Conservation (phyloP, 352 stramenopile species). For the Pythium coloratum region DNA sequence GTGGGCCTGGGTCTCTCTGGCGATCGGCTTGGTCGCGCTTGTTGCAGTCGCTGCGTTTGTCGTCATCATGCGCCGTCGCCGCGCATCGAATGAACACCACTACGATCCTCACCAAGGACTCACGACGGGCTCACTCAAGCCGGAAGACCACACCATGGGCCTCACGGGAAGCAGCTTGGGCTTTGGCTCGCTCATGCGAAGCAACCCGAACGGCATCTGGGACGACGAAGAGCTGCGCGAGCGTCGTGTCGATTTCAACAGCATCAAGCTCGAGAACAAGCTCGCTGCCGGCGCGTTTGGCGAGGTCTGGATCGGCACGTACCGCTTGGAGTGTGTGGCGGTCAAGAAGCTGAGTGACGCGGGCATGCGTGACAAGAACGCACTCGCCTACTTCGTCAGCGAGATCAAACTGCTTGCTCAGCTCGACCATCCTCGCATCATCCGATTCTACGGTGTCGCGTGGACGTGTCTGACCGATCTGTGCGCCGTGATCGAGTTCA, state of each 20-base stretch:
- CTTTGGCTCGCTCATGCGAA: slow-evolving; percentile 10
- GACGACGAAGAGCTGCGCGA: slow-evolving; percentile 64
- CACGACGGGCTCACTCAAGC: slow-evolving; percentile 2
- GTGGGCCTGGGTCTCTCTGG: slow-evolving; percentile 16
- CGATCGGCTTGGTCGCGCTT: slow-evolving; percentile 1
- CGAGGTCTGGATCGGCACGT: slow-evolving; percentile 73
- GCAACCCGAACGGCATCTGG: slow-evolving; percentile 30
- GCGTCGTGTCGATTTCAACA: slow-evolving; percentile 65
- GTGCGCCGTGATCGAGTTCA: slow-evolving; percentile 36
- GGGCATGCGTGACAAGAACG: slow-evolving; percentile 19
- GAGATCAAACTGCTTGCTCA: slow-evolving; percentile 35
- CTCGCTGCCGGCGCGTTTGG: slow-evolving; percentile 62
- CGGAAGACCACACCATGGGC: slow-evolving; percentile 6
- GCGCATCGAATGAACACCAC: background rate
- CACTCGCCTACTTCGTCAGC: slow-evolving; percentile 21
- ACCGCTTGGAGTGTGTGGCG: slow-evolving; percentile 49
- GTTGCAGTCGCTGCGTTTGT: slow-evolving; percentile 6
- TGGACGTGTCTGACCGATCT: slow-evolving; percentile 37
- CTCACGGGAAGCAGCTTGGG: slow-evolving; percentile 3
- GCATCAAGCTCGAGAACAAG: slow-evolving; percentile 57
- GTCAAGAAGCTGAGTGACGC: slow-evolving; percentile 57
- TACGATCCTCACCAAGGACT: slow-evolving; percentile 6
- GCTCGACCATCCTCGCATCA: slow-evolving; percentile 36
- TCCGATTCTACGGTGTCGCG: slow-evolving; percentile 35
- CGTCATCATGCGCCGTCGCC: slow-evolving; percentile 16